Evolutionary conservation across 2,329 filamentous ascomycete genomes (phyloP), one percentile per base, ranked within the genome.

Genomic region (Cladophialophora psammophila): DNA sequence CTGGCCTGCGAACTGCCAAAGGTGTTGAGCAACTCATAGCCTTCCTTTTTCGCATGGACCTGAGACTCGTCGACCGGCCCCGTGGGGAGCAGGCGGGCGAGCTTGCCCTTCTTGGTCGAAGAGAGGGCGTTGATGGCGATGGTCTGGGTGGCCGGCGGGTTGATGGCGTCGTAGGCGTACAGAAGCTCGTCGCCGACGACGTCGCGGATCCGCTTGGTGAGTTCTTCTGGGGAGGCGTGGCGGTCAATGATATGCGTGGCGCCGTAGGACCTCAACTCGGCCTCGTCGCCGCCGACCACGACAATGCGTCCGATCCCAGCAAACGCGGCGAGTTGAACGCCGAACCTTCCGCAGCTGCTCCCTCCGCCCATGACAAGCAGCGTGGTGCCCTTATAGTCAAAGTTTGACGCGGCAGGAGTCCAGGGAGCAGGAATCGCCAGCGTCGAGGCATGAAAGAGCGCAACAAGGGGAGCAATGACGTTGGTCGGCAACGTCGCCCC

Each of bases 161-260:
- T 79, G 48, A 79, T 65, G 0, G 76, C 73, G 64, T 82, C 79
- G 62, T 75, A 78, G 1, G 75, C 77, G 64, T 81, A 80, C 5
- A 79, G 12, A 4, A 81, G 69, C 5, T 80, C 78, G 65, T 81
- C 80, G 3, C 78, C 78, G 1, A 79, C 78, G 6, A 80, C 69
- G 1, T 67, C 73, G 0, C 75, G 74, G 61, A 82, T 76, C n/a
- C 75, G 72, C 0, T 63, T 65, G 0, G 74, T 68, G 2, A 81
- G 71, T 3, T 75, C 74, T 9, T 79, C 75, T 1, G 55, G 40
- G 36, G 71, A 48, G 12, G 54, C 75, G 60, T 81, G 76, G 4
- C 81, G 79, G 60, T 80, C 77, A n/a, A 82, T 66, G 1, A 82
- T 74, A 67, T 81, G 75, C 0, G 80, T 82, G 0, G 81, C 81